phyloP scores from a whole-genome alignment of 768 basidiomycete genomes.

The Leccinum olivaceopallidum region DNA sequence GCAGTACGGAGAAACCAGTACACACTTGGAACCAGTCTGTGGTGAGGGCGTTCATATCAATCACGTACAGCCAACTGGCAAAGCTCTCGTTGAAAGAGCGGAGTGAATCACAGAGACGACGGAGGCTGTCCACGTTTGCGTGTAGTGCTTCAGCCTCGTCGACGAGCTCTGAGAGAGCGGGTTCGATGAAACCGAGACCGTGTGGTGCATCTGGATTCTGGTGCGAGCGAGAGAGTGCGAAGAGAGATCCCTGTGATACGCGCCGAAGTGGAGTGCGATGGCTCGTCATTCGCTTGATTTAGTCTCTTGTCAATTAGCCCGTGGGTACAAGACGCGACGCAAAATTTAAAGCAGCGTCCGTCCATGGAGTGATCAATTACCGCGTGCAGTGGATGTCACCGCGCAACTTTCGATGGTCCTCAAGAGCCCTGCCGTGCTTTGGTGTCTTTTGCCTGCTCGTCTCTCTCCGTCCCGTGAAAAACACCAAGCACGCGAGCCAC shows the following conservation, averaged over 20 bases:
- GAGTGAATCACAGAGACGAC: slow-evolving; percentile 70
- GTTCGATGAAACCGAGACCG: slow-evolving; percentile 83
- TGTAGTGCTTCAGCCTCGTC: slow-evolving; percentile 87
- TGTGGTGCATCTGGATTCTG: too few relatives aligned
- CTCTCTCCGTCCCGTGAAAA: slow-evolving; percentile 18
- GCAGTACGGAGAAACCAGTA: neutral
- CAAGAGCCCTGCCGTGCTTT: slow-evolving; percentile 31
- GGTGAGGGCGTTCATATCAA: slow-evolving; percentile 96
- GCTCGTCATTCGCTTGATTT: too few relatives aligned
- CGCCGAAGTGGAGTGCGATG: too few relatives aligned
- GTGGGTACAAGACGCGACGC: neutral
- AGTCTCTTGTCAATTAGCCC: too few relatives aligned
- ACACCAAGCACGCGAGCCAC: too few relatives aligned
- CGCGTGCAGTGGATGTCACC: too few relatives aligned
- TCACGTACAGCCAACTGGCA: slow-evolving; percentile 86
- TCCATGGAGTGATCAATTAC: too few relatives aligned
- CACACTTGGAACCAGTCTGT: slow-evolving; percentile 86
- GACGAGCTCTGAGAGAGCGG: slow-evolving; percentile 79
- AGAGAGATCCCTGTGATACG: too few relatives aligned
- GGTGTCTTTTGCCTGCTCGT: slow-evolving; percentile 42
- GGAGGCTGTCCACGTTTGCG: slow-evolving; percentile 71
- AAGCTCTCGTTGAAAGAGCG: slow-evolving; percentile 91
- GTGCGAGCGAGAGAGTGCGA: too few relatives aligned
- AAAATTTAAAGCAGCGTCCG: slow-evolving; percentile 1
- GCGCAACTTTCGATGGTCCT: slow-evolving; percentile 33